These are phyloP conservation scores for Arthrinium phaeospermum DNA, from an alignment of 2,329 filamentous ascomycete genomes.

Conservation along the genomic window DNA sequence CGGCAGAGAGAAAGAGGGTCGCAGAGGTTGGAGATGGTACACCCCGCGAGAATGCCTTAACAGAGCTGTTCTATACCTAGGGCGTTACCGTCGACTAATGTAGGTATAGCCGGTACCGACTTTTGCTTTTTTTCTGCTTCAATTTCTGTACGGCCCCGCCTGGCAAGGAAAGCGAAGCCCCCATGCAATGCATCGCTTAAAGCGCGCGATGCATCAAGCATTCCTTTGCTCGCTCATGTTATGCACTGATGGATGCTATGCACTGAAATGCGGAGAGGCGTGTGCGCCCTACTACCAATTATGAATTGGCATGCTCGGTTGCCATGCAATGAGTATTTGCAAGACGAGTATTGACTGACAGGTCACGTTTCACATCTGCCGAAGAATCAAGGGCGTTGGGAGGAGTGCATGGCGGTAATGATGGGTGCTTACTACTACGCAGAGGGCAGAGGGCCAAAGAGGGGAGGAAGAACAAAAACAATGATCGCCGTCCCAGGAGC, in stretches of 20 bases:
- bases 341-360: neutral
- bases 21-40: neutral
- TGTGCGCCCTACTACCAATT: neutral
- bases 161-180: neutral
- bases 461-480: neutral
- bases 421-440: neutral
- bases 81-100: neutral
- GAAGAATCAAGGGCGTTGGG: neutral
- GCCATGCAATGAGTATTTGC: neutral
- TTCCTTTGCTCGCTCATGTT: neutral
- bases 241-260: neutral
- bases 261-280: constrained; percentile 11
- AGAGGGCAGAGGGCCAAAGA: neutral
- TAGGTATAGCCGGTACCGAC: neutral
- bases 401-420: neutral
- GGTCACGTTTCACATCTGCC: constrained; percentile 7
- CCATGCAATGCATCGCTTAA: constrained; percentile 7
- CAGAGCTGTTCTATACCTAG: neutral
- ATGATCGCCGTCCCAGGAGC: neutral
- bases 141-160: neutral
- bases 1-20: constrained; percentile 19
- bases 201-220: neutral
- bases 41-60: constrained; percentile 6
- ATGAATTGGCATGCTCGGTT: neutral
- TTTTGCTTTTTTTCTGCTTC: neutral